A percentile compares a stretch with the other conserved stretches of the same genome.
phyloP scores from a whole-genome alignment of 2,329 filamentous ascomycete genomes.

The Aspergillus sp. region DNA sequence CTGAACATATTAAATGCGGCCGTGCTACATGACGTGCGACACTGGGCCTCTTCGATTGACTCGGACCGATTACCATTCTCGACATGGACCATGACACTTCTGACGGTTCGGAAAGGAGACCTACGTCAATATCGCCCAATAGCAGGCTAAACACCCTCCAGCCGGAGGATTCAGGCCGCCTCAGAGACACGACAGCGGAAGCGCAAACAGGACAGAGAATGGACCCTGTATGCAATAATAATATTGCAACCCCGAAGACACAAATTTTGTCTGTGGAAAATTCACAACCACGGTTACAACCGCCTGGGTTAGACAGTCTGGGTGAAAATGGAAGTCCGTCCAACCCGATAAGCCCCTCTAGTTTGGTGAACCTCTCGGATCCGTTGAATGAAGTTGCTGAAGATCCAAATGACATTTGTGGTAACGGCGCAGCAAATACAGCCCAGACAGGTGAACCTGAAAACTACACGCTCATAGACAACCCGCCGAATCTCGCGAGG shows the following conservation, averaged over 20 bases:
- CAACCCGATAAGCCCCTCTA: background rate
- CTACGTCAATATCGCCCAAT: slow-evolving; percentile 17
- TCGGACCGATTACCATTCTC: slow-evolving; percentile 12
- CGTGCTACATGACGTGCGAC: slow-evolving; percentile 13
- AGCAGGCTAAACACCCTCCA: slow-evolving; percentile 13
- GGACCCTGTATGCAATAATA: slow-evolving; percentile 10
- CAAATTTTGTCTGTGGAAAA: slow-evolving; percentile 2
- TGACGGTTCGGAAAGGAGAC: slow-evolving; percentile 23
- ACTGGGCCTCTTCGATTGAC: slow-evolving; percentile 8
- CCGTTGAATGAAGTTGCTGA: background rate
- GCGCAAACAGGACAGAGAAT: slow-evolving; percentile 9
- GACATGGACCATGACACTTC: slow-evolving; percentile 33
- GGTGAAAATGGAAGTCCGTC: background rate
- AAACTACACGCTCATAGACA: slow-evolving; percentile 36
- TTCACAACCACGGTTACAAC: background rate
- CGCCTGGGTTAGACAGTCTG: background rate
- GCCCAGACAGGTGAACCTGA: slow-evolving; percentile 6
- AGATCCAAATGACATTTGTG: background rate
- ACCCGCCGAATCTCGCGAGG: slow-evolving; percentile 43
- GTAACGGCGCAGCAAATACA: background rate
- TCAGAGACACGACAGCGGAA: slow-evolving; percentile 7
- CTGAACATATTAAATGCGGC: slow-evolving; percentile 4
- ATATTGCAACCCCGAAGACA: background rate
- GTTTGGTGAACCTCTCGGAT: background rate
- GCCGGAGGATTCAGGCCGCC: slow-evolving; percentile 10